A percentile compares a stretch with the other conserved stretches of the same genome.
phyloP scores from a whole-genome alignment of 176 grass and related monocot species.

The Aegilops speltoides region DNA sequence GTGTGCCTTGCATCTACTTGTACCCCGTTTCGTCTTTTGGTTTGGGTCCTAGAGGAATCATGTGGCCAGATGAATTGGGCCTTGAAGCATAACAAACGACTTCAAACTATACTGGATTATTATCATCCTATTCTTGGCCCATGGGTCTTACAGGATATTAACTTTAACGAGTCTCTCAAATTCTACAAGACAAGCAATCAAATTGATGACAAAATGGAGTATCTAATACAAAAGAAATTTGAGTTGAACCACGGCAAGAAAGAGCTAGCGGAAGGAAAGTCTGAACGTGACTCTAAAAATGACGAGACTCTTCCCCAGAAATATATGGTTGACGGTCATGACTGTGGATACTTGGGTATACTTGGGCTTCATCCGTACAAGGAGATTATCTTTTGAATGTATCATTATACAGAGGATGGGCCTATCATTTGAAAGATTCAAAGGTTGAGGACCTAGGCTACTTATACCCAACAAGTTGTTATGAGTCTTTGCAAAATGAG shows the following conservation, averaged over 20 bases:
- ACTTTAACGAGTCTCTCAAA: not conserved
- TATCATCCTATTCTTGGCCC: not conserved
- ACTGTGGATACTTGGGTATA: not conserved
- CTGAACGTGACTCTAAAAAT: not conserved
- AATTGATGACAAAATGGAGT: not conserved
- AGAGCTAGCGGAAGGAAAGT: not conserved
- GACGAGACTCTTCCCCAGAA: not conserved
- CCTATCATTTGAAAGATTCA: not conserved
- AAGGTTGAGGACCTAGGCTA: not conserved
- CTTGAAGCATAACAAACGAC: not conserved
- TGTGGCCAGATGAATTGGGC: not conserved
- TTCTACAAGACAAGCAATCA: not conserved
- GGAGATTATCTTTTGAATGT: not conserved
- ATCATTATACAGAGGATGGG: not conserved
- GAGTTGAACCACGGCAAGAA: not conserved
- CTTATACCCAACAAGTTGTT: not conserved
- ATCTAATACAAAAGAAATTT: not conserved
- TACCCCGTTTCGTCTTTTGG: not conserved
- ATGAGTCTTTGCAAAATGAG: not conserved
- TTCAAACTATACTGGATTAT: not conserved
- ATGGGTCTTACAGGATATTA: not conserved
- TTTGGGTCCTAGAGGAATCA: not conserved
- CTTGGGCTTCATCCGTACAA: not conserved
- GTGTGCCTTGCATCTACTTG: not conserved
- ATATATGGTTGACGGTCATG: not conserved